These are phyloP conservation scores for Stagonosporopsis vannaccii DNA, from an alignment of 2,329 filamentous ascomycete genomes.

Conservation along the genomic window DNA sequence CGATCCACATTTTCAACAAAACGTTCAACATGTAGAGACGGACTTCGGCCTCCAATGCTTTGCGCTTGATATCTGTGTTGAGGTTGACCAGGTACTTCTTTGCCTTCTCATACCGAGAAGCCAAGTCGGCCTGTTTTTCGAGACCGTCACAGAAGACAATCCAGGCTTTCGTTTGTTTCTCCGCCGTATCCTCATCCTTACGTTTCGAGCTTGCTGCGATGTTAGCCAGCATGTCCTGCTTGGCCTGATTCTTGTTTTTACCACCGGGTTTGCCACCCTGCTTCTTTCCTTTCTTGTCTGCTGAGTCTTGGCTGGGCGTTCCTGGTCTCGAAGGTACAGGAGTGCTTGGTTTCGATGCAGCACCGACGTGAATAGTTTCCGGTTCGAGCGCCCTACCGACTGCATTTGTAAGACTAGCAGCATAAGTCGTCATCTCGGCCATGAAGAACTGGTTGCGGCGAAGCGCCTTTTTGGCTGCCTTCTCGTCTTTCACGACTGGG, in stretches of 20 bases:
- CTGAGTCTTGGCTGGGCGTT: conserved; percentile 18
- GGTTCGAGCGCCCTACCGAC: conserved; percentile 69
- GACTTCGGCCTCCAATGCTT: conserved; percentile 55
- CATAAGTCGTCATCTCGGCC: conserved; percentile 72
- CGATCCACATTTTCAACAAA: conserved; percentile 59
- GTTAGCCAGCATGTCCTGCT: conserved; percentile 55
- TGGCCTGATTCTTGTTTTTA: conserved; percentile 45
- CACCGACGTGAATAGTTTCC: conserved; percentile 66
- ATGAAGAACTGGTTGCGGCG: conserved; percentile 69
- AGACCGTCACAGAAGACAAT: conserved; percentile 55
- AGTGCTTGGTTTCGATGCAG: conserved; percentile 23
- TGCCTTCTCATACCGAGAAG: conserved; percentile 58
- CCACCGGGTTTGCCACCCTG: conserved; percentile 32
- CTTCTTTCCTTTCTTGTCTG: conserved; percentile 31
- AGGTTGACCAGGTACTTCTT: conserved; percentile 58
- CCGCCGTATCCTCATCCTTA: conserved; percentile 52
- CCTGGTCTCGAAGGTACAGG: conserved; percentile 13
- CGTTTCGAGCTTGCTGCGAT: conserved; percentile 52
- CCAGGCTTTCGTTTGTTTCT: conserved; percentile 57
- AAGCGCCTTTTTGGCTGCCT: conserved; percentile 44
- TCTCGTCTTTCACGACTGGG: conserved; percentile 42
- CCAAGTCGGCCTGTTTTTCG: conserved; percentile 54
- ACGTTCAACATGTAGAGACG: conserved; percentile 59
- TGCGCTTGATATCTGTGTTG: conserved; percentile 48
- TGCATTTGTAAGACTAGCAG: conserved; percentile 72